Evolutionary conservation across 352 stramenopile species (phyloP), one percentile per base, ranked within the genome.

Genomic region (Globisporangium spinosum): DNA sequence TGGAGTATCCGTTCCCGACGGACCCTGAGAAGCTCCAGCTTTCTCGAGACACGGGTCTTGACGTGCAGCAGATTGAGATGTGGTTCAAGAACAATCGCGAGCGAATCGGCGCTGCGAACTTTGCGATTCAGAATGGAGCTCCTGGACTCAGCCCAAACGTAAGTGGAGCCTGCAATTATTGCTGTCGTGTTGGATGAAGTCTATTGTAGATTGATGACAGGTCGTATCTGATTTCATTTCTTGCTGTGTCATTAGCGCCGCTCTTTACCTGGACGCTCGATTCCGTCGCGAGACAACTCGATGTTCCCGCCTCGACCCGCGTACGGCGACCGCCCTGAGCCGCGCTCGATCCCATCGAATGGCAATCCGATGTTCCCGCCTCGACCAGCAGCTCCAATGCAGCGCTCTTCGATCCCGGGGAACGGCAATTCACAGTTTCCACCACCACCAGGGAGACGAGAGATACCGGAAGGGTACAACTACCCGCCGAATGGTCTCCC

Each of bases 51-150:
- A 93, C 85, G 0, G 84, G 87, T 1, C 67, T 95, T 9, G 85
- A 94, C 58, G 77, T 93, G 17, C 80, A 83, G 59, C 87, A 95
- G 74, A 84, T 94, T 32, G 87, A 95, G 65, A 77, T 83, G n/a
- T 95, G 85, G 87, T 87, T 95, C 61, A 87, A 87, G 65, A 93
- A 76, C 73, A 85, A 90, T 65, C 80, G 85, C 43, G 85, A 91
- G 32, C 87, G 87, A 65, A 79, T 82, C 45, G 75, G 58, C 15
- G 61, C 61, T 2, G 69, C 65, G n/a, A 74, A 72, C 27, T 74
- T 64, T 61, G 65, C 65, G 23, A 68, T 71, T 23, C 69, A 74
- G 58, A 71, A 71, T 17, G 67, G 67, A 62, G 62, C 67, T 12
- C 67, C 59, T 23, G 62, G 68, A 12, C 61, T 71, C 53, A 76